Base-by-base conservation (phyloP, 768 basidiomycete species). In the Xanthoconium purpureum region DNA sequence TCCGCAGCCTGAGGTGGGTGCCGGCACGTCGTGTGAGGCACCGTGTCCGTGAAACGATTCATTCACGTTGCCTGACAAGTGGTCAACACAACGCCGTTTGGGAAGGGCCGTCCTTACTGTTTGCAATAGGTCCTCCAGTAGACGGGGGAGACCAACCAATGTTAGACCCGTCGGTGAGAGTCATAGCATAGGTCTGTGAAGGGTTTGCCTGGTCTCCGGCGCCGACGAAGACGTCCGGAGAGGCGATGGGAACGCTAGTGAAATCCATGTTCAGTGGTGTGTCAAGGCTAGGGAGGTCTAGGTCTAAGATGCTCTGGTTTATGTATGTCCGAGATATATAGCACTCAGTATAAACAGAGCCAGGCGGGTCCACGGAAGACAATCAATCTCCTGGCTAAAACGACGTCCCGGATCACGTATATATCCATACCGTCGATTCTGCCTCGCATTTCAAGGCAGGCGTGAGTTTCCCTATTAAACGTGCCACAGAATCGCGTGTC, bases 1-100 rank as follows among this genome's bases (percentile, higher is more conserved):
- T 12, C 40, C 44, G n/a, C 64, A n/a, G n/a, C n/a, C n/a, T n/a
- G n/a, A 65, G 18, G 51, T 45, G 7, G 39, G 48, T 13, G 5
- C 6, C 20, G 35, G n/a, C 30, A 24, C n/a, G n/a, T n/a, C 2
- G 1, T 46, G 38, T 20, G 24, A 14, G 12, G 13, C 10, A 5
- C 20, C 11, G 40, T 13, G n/a, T 15, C 1, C 39, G 20, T 32
- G 30, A 18, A 17, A 12, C 8, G 14, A 5, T 32, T 37, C 24
- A 29, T 44, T 3, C 14, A 24, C 6, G 20, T 28, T 29, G 8
- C 47, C 54, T 55, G 33, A 43, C 28, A 7, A 17, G 33, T 6
- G 4, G 24, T 55, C 39, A 55, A 36, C 10, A 47, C 18, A 39
- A n/a, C 20, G 18, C 4, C 24, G 2, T 24, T 11, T 12, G 13